Evolutionary conservation across 2,329 filamentous ascomycete genomes (phyloP), one percentile per base, ranked within the genome.

Genomic region (Sclerotinia glacialis): DNA sequence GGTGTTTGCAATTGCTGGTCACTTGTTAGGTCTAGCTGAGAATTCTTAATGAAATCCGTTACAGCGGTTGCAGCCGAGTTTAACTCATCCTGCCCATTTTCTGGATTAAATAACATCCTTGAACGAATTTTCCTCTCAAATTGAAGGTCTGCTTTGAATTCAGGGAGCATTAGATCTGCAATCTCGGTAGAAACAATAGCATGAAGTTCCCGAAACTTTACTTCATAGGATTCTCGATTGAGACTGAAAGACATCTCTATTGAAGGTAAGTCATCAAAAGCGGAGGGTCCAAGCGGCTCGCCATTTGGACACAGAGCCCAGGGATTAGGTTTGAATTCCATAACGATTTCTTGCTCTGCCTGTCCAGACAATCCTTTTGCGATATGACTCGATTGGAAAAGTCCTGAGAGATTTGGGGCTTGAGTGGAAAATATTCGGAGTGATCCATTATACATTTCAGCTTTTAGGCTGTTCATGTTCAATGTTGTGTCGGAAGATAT

Each of bases 121-220:
- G 67, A 70, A 6, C 62, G 70, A 2, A 68, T 73, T n/a, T 49
- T 69, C 34, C 74, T 73, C 34, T 72, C 69, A 58, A 77, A 76
- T 18, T 73, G 69, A 23, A 77, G 58, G 68, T 77, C 76, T n/a
- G 72, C 69, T 9, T 66, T 61, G 46, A 70, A 71, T 37, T 75
- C 69, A 14, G 76, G 76, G 14, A 77, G 67, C 74, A 77, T 74
- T 4, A 77, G 67, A 67, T 76, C 74, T 3, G 69, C 69, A 11
- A 61, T 69, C 14, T 59, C 54, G 7, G 71, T 67, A 21, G 71
- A 65, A 5, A 72, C 53, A 4, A 76, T 56, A 34, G 75, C 76
- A 31, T 65, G 50, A 8, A 76, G 62, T 18, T 65, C 46, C 46
- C 67, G 53, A 5, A 75, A 55, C 14, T 61, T 63, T 14, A 72